Percentiles rank a stretch among this genome's conserved stretches.
Conservation (phyloP, 495 filamentous ascomycete genomes). For the Hypomontagnella submonticulosa region DNA sequence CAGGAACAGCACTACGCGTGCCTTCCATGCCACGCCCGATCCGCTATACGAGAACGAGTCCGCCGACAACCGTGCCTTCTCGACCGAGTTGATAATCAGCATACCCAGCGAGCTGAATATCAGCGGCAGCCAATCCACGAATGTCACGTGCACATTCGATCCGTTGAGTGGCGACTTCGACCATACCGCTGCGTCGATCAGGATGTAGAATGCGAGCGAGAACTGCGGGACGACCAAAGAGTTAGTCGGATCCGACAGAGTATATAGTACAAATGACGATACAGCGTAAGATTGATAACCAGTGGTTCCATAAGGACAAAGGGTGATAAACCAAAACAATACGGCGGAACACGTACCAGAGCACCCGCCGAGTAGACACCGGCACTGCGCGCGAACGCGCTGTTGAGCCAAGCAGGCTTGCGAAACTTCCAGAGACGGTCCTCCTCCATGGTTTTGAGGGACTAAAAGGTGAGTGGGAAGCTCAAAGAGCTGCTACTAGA, state of each 20-base stretch:
- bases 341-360: constrained; percentile 67
- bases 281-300: too few species aligned
- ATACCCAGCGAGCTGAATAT: constrained; percentile 95
- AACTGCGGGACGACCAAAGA: constrained; percentile 67
- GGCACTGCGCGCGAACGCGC: constrained; percentile 79
- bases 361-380: constrained; percentile 87
- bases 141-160: constrained; percentile 87
- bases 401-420: constrained; percentile 91
- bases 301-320: not conserved
- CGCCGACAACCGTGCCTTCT: constrained; percentile 86
- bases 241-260: constrained; percentile 1
- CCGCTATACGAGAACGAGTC: constrained; percentile 91
- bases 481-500: not conserved
- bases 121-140: constrained; percentile 98
- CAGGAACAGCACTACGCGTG: constrained; percentile 91
- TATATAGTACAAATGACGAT: too few species aligned
- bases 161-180: constrained; percentile 82
- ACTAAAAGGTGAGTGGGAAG: not conserved
- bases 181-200: constrained; percentile 91
- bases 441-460: constrained; percentile 59
- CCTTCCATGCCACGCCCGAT: constrained; percentile 93
- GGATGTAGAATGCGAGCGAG: constrained; percentile 95
- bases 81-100: constrained; percentile 99
- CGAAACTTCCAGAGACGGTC: constrained; percentile 81
- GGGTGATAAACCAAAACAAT: not conserved